Percentiles rank a stretch among this genome's conserved stretches.
Evolutionary conservation across 805 yeast species (phyloP).

Genomic region (Nakazawaea populi): DNA sequence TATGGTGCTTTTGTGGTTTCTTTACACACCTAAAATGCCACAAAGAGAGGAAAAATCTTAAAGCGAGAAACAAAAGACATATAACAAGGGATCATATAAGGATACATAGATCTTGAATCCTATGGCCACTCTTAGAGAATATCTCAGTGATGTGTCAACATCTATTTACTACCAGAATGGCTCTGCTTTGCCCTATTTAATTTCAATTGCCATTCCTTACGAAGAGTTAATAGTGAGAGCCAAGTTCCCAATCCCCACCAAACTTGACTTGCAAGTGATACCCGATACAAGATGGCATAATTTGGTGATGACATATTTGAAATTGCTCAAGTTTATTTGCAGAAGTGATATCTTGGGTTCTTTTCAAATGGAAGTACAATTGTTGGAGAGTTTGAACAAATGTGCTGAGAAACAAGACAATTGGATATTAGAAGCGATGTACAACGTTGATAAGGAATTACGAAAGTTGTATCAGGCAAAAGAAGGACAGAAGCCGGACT

Average conservation of each 20-base stretch:
- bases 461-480: constrained; percentile 33
- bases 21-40: not conserved
- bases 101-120: too few species aligned
- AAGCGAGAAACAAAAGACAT: too few species aligned
- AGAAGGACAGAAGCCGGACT: constrained; percentile 13
- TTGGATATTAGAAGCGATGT: constrained; percentile 45
- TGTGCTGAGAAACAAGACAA: constrained; percentile 46
- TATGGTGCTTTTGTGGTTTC: not conserved
- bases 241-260: constrained; percentile 1
- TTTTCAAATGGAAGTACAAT: constrained; percentile 25
- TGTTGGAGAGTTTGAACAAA: constrained; percentile 42
- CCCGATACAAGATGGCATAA: constrained; percentile 8
- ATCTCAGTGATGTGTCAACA: constrained; percentile 1
- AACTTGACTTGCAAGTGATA: not conserved
- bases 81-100: too few species aligned
- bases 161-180: constrained; percentile 6
- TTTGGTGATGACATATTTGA: constrained; percentile 23
- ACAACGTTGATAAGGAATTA: constrained; percentile 34
- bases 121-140: constrained; percentile 1
- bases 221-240: constrained; percentile 2
- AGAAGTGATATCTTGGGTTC: constrained; percentile 26
- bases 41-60: too few species aligned
- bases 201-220: constrained; percentile 5
- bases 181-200: not conserved
- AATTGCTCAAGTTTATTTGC: constrained; percentile 29